Base-by-base conservation (phyloP, 768 basidiomycete genomes). In the Saitozyma podzolica region DNA sequence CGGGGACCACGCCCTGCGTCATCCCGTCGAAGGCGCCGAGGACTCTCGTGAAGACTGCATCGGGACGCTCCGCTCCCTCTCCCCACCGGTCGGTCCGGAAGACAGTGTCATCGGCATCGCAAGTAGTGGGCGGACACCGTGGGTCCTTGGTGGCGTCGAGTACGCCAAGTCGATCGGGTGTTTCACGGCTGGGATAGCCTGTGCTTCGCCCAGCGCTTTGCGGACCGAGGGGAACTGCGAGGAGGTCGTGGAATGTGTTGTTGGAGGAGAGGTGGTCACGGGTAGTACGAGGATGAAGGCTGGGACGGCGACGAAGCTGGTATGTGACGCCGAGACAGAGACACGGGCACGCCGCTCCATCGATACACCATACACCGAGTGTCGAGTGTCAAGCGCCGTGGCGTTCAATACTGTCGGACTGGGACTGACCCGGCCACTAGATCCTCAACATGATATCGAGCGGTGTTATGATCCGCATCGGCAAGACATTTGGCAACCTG, bases 101-200 rank as follows among this genome's bases (percentile, higher is more conserved):
- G 60, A 61, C 42, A 40, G 54, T 8, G 43, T 61, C n/a, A 61
- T 61, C 43, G 60, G 60, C 43, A n/a, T 61, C 8, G 60, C 60
- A 16, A 41, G 54, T 11, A 56, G 54, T 4, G 60, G 60, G 1
- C 60, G 60, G 37, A 61, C 60, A 42, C 60, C 60, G 19, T 61
- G 49, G 16, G 60, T 61, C 20, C 60, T 61, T 0, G 52, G 42
- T 16, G 45, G n/a, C 2, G 14, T 61, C 19, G 43, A n/a, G 9
- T 11, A 45, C 16, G 60, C 60, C 2, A 17, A 41, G 16, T 11
- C 41, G 6, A 16, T 11, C 5, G 60, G 60, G 19, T 61, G 60
- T 50, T 56, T 55, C 43, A 48, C 45, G 17, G 60, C 43, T 19
- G 60, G 60, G 8, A 48, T 61, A 11, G n/a, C 40, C 48, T 61